Evolutionary conservation across 2,329 filamentous ascomycete species (phyloP), one percentile per base, ranked within the genome.

Genomic region (Didymella sp.): DNA sequence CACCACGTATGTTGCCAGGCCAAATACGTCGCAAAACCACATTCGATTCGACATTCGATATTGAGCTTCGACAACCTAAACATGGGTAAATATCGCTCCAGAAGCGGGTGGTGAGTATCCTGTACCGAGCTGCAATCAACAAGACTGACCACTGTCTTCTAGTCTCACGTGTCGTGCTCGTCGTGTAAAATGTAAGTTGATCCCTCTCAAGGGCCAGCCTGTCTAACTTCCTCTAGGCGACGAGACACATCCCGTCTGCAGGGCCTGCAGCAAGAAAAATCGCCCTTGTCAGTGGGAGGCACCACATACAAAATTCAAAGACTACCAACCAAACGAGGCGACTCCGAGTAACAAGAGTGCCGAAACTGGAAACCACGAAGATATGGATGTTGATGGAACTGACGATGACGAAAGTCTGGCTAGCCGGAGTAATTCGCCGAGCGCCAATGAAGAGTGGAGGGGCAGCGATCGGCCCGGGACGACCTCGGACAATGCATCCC

Each of bases 51-150:
- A 63, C 27, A 25, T 30, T 30, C 52, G 3, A 30, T n/a, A 22
- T 46, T 19, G 37, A 56, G 45, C 9, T 8, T 37, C 48, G 40
- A 35, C 1, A 22, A 47, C 33, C 42, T 17, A 15, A 45, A 24
- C 2, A 68, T 72, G 65, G 70, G 71, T 44, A 73, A 72, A 58
- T 71, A 60, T 53, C 70, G 71, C 44, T 73, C 71, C 33, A 69
- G 62, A 51, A 70, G 62, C 50, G 71, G 71, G 43, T 73, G 71
- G 71, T 73, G 31, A 63, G 69, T 66, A 42, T 22, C 37, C 27
- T 17, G n/a, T n/a, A 15, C 19, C 33, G 37, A 15, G 24, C 19
- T 28, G 17, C 46, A 11, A 19, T 27, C 31, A 17, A 48, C 19
- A 22, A 46, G 25, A 30, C 42, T 47, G 37, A 46, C 64, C 38